These are phyloP conservation scores for Aciculosporium take DNA, from an alignment of 2,329 filamentous ascomycete species.

Conservation along the genomic window DNA sequence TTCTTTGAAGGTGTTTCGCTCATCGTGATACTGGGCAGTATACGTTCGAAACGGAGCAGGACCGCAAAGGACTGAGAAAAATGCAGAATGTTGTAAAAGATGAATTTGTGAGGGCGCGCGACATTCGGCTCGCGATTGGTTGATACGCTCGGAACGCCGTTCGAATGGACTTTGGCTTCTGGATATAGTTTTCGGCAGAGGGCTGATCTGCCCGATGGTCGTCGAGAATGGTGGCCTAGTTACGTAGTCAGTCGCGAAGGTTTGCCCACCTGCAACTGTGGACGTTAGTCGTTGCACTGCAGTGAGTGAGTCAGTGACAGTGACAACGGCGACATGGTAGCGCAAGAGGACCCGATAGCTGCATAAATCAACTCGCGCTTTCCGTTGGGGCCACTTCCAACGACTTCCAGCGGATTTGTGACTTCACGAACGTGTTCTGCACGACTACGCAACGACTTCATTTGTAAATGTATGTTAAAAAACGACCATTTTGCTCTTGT, in stretches of 20 bases:
- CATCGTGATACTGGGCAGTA: not conserved
- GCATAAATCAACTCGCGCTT: not conserved
- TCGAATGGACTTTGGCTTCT: not conserved
- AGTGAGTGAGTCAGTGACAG: no score
- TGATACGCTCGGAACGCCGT: not conserved
- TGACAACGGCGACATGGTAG: not conserved
- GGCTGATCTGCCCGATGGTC: not conserved
- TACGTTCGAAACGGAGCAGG: not conserved
- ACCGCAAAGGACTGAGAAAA: not conserved
- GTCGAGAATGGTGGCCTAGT: not conserved
- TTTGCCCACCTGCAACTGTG: no score
- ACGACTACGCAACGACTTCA: not conserved
- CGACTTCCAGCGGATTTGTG: not conserved
- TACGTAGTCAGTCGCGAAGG: not conserved
- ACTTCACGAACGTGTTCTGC: not conserved
- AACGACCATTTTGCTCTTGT: not conserved
- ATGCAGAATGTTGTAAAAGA: not conserved
- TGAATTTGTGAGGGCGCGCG: not conserved
- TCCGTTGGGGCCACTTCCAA: not conserved
- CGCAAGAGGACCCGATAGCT: constrained; percentile 1
- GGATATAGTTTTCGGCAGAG: not conserved
- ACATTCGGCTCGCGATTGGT: not conserved
- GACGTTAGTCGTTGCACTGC: not conserved
- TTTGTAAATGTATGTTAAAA: not conserved
- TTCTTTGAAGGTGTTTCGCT: constrained; percentile 5